Evolutionary conservation across 1,139 yeast species (phyloP).

Genomic region (Pichia sp.): DNA sequence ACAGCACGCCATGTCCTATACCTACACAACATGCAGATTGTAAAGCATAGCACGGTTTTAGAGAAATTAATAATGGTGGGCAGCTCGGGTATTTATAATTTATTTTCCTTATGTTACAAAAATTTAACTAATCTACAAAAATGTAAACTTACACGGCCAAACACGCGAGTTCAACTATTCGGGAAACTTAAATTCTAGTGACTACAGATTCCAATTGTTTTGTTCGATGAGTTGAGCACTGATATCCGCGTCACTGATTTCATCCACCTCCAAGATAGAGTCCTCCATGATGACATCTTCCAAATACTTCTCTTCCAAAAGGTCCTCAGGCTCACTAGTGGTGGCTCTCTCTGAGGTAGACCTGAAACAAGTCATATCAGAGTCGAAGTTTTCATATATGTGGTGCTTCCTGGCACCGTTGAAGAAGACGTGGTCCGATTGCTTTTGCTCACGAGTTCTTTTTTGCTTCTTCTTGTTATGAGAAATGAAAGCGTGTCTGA

Average conservation of each 20-base stretch:
- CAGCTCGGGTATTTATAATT: too few species aligned
- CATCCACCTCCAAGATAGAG: background rate
- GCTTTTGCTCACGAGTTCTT: conserved; percentile 5
- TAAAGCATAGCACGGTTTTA: too few species aligned
- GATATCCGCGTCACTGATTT: background rate
- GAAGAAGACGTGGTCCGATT: conserved; percentile 4
- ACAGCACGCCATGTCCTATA: too few species aligned
- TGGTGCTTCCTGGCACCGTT: background rate
- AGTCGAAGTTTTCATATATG: background rate
- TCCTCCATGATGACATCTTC: background rate
- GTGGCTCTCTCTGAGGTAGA: background rate
- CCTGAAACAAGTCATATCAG: background rate
- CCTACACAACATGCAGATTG: too few species aligned
- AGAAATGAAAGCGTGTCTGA: conserved; percentile 3
- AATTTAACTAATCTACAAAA: too few species aligned
- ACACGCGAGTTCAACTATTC: too few species aligned
- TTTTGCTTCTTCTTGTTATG: conserved; percentile 9
- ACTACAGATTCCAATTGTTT: too few species aligned
- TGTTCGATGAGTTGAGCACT: background rate
- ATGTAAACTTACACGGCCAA: too few species aligned
- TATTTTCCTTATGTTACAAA: too few species aligned
- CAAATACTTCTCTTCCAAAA: background rate
- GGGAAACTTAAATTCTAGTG: too few species aligned
- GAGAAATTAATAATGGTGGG: too few species aligned
- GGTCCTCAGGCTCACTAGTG: background rate